phyloP scores from a whole-genome alignment of 495 filamentous ascomycete genomes.

The Apodospora peruviana region DNA sequence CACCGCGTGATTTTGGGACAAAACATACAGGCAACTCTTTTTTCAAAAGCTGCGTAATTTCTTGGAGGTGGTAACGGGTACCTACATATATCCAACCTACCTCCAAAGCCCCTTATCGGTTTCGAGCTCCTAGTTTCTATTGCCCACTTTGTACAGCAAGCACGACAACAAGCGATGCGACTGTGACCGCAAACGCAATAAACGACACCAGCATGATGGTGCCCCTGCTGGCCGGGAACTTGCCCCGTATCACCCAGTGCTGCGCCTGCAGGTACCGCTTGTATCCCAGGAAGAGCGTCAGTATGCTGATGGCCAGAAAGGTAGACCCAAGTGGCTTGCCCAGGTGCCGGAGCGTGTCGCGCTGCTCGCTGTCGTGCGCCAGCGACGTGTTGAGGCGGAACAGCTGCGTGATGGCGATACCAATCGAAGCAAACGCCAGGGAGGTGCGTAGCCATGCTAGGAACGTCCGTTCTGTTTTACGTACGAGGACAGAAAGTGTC shows the following conservation, averaged over 20 bases:
- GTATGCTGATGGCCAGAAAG: conserved; percentile 80
- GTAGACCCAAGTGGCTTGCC: conserved; percentile 93
- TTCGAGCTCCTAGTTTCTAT: too few species aligned
- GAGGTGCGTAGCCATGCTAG: conserved; percentile 96
- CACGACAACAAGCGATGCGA: conserved; percentile 66
- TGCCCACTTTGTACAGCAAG: conserved; percentile 56
- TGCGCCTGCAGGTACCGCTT: conserved; percentile 57
- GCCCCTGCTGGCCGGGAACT: conserved; percentile 88
- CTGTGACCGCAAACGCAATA: conserved; percentile 63
- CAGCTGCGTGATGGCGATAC: conserved; percentile 92
- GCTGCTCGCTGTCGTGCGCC: conserved; percentile 23
- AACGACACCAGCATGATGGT: conserved; percentile 74
- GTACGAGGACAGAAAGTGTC: too few species aligned
- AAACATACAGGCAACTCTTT: too few species aligned
- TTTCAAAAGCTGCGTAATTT: too few species aligned
- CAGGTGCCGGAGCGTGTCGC: conserved; percentile 58
- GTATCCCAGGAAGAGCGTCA: conserved; percentile 79
- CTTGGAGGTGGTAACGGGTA: too few species aligned
- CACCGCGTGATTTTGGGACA: too few species aligned
- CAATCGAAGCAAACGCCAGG: conserved; percentile 91
- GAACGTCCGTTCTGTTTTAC: conserved; percentile 86
- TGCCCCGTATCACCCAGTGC: conserved; percentile 87
- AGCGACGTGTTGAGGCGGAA: conserved; percentile 83
- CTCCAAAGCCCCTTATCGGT: too few species aligned
- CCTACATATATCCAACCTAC: too few species aligned